These are phyloP conservation scores for Aurantiochytrium sp. DNA, from an alignment of 108 stramenopile genomes.

Conservation along the genomic window DNA sequence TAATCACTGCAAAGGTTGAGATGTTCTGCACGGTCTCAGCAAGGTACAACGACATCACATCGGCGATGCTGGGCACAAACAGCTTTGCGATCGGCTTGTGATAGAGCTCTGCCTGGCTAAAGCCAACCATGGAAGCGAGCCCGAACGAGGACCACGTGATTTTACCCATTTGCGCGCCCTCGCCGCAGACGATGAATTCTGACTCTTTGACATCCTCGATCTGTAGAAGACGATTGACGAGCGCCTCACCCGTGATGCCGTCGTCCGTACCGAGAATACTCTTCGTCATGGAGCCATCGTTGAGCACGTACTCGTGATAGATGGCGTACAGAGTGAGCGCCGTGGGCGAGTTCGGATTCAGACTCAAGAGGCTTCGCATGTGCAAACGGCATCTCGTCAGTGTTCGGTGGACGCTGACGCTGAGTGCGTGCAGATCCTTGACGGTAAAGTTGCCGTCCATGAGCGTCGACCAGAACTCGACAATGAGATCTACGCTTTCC, in stretches of 20 bases:
- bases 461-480: neutral
- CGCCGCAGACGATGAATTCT: neutral
- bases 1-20: neutral
- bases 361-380: neutral
- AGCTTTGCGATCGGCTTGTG: neutral
- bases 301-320: constrained; percentile 22
- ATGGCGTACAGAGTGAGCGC: neutral
- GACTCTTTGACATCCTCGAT: neutral
- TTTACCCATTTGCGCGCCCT: neutral
- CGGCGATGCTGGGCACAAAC: neutral
- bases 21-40: neutral
- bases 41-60: neutral
- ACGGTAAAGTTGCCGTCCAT: constrained; percentile 2
- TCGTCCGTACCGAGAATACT: neutral
- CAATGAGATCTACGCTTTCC: neutral
- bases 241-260: neutral
- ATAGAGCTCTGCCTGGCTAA: neutral
- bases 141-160: constrained; percentile 2
- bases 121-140: neutral
- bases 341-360: neutral
- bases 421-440: neutral
- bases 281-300: neutral
- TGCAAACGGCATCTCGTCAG: neutral
- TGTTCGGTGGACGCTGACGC: neutral
- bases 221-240: neutral